These are phyloP conservation scores for Quercus tomentella DNA, from an alignment of 331 rosid genomes.

Conservation along the genomic window DNA sequence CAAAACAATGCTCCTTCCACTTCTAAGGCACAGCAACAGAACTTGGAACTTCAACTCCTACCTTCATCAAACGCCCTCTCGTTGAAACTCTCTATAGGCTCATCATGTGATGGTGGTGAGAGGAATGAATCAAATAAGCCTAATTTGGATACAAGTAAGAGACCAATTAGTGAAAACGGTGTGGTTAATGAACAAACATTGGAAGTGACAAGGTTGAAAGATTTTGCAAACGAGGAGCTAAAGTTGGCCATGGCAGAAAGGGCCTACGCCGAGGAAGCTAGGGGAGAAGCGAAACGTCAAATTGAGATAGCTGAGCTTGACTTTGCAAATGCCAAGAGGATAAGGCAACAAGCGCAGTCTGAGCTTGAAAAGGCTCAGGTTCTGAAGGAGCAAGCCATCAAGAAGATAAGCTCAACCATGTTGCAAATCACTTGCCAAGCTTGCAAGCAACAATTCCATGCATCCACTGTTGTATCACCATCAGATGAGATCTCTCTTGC, in stretches of 20 bases:
- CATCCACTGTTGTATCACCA: slow-evolving; percentile 37
- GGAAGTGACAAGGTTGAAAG: slow-evolving; percentile 46
- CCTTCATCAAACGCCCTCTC: slow-evolving; percentile 30
- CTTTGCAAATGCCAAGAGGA: slow-evolving; percentile 72
- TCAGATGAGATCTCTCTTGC: slow-evolving; percentile 77
- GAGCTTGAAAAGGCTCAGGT: slow-evolving; percentile 69
- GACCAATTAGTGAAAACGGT: neutral
- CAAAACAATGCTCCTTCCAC: slow-evolving; percentile 8
- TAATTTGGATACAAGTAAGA: neutral
- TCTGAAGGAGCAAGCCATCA: slow-evolving; percentile 72
- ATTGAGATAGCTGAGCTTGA: slow-evolving; percentile 82
- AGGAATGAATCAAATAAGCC: slow-evolving; percentile 16
- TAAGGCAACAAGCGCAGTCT: slow-evolving; percentile 77
- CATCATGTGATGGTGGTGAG: slow-evolving; percentile 22
- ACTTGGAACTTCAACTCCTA: slow-evolving; percentile 77
- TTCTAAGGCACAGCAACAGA: slow-evolving; percentile 21
- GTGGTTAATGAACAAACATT: slow-evolving; percentile 6
- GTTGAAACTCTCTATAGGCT: slow-evolving; percentile 72
- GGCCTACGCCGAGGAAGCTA: slow-evolving; percentile 73
- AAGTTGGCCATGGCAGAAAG: slow-evolving; percentile 71
- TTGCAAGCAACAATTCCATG: slow-evolving; percentile 69
- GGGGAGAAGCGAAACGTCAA: slow-evolving; percentile 73
- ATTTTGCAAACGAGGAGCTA: slow-evolving; percentile 41
- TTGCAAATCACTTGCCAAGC: slow-evolving; percentile 83
- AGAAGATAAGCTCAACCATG: slow-evolving; percentile 63